Conservation (phyloP, 805 yeast species). For the Candida nanaspora region DNA sequence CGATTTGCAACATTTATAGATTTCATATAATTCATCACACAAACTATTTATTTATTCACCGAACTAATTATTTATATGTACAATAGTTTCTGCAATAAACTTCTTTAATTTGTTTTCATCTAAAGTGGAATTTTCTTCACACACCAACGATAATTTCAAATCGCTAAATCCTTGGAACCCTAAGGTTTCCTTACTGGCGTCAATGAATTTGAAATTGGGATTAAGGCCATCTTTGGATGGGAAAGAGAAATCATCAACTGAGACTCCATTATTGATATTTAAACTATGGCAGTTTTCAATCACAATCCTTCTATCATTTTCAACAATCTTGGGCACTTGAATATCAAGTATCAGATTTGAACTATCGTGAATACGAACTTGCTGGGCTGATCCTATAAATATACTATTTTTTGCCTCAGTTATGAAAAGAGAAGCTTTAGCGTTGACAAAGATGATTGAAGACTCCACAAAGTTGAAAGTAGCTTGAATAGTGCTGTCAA, state of each 20-base stretch:
- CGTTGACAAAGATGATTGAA: not conserved
- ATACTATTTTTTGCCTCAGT: slow-evolving; percentile 8
- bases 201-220: slow-evolving; percentile 11
- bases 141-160: no score
- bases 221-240: slow-evolving; percentile 12
- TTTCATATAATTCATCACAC: no score
- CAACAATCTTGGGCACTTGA: slow-evolving; percentile 2
- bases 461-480: not conserved
- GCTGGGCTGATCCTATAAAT: slow-evolving; percentile 16
- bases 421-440: slow-evolving; percentile 14
- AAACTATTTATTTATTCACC: no score
- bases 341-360: slow-evolving; percentile 7
- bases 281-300: slow-evolving; percentile 18
- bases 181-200: not conserved
- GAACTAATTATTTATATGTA: no score
- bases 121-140: no score
- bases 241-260: slow-evolving; percentile 23
- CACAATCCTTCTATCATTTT: slow-evolving; percentile 12
- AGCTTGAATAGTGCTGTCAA: no score
- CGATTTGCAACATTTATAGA: no score
- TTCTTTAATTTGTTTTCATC: no score
- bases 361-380: slow-evolving; percentile 19
- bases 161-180: no score
- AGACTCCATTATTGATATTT: slow-evolving; percentile 4
- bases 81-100: no score